Evolutionary conservation across 116 monocot genomes (phyloP).

Genomic region (Trichopus zeylanicus): DNA sequence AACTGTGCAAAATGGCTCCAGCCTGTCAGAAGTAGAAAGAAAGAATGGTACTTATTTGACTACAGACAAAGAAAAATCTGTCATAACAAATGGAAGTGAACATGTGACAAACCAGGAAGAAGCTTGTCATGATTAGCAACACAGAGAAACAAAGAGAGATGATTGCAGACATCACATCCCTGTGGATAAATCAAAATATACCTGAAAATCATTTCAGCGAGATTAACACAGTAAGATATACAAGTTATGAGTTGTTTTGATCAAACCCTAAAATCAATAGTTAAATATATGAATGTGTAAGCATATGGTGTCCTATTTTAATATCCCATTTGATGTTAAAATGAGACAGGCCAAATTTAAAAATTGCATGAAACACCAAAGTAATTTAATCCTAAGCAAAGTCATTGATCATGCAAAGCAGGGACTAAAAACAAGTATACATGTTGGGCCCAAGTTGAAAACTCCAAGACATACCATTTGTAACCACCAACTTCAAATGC

Average conservation of each 20-base stretch:
- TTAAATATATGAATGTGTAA: too few species aligned
- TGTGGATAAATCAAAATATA: conserved; percentile 96
- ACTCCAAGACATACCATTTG: conserved; percentile 59
- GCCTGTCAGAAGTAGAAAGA: conserved; percentile 41
- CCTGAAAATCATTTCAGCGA: conserved; percentile 42
- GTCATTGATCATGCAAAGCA: too few species aligned
- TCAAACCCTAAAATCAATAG: neutral
- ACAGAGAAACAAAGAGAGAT: conserved; percentile 95
- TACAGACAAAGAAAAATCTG: neutral
- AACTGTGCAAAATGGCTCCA: conserved; percentile 99
- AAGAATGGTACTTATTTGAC: neutral
- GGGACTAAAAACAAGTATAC: neutral
- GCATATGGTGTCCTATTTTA: too few species aligned
- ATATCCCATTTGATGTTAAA: too few species aligned
- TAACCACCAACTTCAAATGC: conserved; percentile 94
- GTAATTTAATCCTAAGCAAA: neutral
- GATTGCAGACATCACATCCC: conserved; percentile 96
- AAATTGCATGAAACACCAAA: neutral
- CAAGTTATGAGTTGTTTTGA: neutral
- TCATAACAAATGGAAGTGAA: neutral
- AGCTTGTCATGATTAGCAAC: conserved; percentile 97
- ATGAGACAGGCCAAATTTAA: too few species aligned
- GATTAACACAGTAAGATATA: neutral
- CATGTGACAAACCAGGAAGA: conserved; percentile 67
- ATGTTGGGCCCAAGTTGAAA: neutral